Evolutionary conservation across 768 basidiomycete genomes (phyloP), one percentile per base, ranked within the genome.

Genomic region (Serendipita sp.): DNA sequence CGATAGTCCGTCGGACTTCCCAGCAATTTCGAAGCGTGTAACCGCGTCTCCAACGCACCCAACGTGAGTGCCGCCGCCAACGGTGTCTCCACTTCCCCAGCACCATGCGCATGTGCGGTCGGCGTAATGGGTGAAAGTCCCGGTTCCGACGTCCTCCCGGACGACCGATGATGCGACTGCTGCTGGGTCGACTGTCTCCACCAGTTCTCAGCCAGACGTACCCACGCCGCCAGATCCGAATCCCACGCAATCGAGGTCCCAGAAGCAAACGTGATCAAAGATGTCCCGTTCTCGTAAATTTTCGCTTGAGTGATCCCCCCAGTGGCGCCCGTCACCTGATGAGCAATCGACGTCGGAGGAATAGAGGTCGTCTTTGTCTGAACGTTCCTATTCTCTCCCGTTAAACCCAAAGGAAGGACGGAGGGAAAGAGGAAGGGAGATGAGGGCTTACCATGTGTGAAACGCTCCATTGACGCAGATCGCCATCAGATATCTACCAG

Each of bases 1-100:
- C 84, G 88, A 73, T 89, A 96, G 73, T 98, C 96, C 56, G 76
- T 72, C n/a, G 82, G 81, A 69, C 90, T 93, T 22, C 91, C 90
- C 38, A 97, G 75, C 53, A 82, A 70, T 65, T 75, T 79, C 17
- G 90, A 81, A 3, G 90, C 84, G 69, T 84, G 81, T 72, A 96
- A 71, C 65, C 83, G 80, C 58, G 83, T 84, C 76, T 99, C 96
- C 63, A 96, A 76, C 73, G 96, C 91, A 3, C 89, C 89, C 22
- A 99, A 78, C 14, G 89, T 88, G 68, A 93, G 71, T 20, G 93
- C 90, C 3, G 83, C 76, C 63, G 72, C 79, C 90, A 90, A 95
- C 87, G 74, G 75, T 65, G 71, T 79, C 64, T 79, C 28, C 26
- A 30, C 28, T 24, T 30, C 13, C 22, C 31, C 61, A 42, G 44